Evolutionary conservation across 371 early-diverging fungal species (phyloP), one percentile per base, ranked within the genome.

Genomic region (Zopfochytrium polystomum): DNA sequence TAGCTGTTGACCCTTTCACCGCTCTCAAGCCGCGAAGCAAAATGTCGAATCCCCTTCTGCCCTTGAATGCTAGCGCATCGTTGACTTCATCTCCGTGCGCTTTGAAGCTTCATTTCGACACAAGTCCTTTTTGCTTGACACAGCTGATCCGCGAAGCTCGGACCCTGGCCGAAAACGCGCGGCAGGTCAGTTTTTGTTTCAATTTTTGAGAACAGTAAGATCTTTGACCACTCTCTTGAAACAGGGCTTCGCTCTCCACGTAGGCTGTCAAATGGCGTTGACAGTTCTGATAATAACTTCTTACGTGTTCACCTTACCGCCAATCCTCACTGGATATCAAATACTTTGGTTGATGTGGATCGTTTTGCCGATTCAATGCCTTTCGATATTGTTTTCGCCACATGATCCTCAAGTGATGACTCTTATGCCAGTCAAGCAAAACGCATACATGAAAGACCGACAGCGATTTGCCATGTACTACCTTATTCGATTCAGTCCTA

Each of bases 91-190:
- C 64, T 0, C 77, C 84, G 3, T 80, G 79, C 51, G 78, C 80
- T 7, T 62, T 84, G 30, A 86, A 87, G 35, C 84, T 97, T 82
- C 88, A 93, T 54, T 84, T 87, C 69, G 98, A 98, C 63, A 91
- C 96, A 7, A 92, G 91, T 73, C 71, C 95, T n/a, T 98, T 95
- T 74, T 89, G 90, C 42, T 76, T 98, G 26, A 90, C 94, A 3
- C 96, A 98, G 73, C 75, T 97, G 32, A 89, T 94, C 49, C 81
- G 96, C 20, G 98, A 98, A 72, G 94, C 98, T 0, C 80, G 98
- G 59, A 82, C 92, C 11, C 71, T 98, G 42, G 69, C 91, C 18
- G 84, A 79, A 45, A 86, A 89, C 51, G 86, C 86, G 23, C 78
- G 86, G 49, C 92, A 91, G 89, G 91, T 88, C 71, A 55, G 55